These are phyloP conservation scores for Microbotryum silenes-acaulis DNA, from an alignment of 1,284 basidiomycete genomes.

Conservation along the genomic window DNA sequence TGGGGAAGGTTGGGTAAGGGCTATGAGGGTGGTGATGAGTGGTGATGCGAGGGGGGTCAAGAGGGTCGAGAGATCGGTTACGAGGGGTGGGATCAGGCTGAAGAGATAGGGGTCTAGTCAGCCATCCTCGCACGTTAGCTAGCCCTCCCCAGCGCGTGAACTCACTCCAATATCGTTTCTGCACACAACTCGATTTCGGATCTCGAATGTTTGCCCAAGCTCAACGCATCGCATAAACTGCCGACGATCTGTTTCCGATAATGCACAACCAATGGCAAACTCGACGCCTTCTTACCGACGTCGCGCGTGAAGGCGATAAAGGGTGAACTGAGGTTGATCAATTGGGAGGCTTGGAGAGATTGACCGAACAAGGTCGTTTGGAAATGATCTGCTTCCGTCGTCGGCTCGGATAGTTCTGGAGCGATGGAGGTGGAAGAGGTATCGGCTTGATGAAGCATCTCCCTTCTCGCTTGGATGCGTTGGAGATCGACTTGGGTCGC, in stretches of 20 bases:
- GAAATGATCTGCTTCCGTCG: conserved; percentile 10
- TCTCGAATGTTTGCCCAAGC: neutral
- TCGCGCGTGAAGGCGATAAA: conserved; percentile 28
- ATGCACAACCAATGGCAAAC: conserved; percentile 34
- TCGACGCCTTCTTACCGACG: conserved; percentile 27
- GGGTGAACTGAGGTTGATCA: conserved; percentile 33
- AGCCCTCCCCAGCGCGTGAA: neutral
- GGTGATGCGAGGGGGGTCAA: conserved; percentile 19
- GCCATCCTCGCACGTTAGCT: neutral
- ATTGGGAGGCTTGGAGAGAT: conserved; percentile 18
- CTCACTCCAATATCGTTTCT: conserved; percentile 29
- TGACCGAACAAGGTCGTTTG: conserved; percentile 29
- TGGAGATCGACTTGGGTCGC: conserved; percentile 28
- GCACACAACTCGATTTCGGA: conserved; percentile 27
- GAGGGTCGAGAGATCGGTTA: conserved; percentile 33
- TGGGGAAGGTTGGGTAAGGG: conserved; percentile 21
- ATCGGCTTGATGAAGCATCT: conserved; percentile 28
- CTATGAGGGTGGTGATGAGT: conserved; percentile 25
- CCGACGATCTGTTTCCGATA: conserved; percentile 28
- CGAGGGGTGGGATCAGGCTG: conserved; percentile 34
- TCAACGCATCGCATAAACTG: conserved; percentile 21
- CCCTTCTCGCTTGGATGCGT: conserved; percentile 21
- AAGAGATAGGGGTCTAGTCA: neutral
- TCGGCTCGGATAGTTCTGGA: neutral
- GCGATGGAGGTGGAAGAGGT: neutral